Conservation (phyloP, 257 asterid genomes). For the Solanum rostratum region DNA sequence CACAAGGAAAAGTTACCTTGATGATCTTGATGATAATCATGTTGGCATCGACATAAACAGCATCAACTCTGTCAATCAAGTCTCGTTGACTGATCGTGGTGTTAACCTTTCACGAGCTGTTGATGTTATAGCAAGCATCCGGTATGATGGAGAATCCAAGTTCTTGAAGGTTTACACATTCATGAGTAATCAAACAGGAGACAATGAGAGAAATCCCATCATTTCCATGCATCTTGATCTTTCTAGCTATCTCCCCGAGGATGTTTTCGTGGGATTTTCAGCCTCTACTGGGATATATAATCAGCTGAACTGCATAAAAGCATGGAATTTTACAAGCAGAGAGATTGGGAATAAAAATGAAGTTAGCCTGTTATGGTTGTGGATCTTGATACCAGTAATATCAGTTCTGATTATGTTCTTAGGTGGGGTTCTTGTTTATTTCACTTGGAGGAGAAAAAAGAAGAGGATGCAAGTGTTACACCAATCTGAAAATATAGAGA, state of each 20-base stretch:
- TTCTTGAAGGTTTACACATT: background rate
- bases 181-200: background rate
- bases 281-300: slow-evolving; percentile 7
- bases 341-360: background rate
- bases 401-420: background rate
- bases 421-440: background rate
- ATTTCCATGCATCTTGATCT: slow-evolving; percentile 2
- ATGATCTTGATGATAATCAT: slow-evolving; percentile 11
- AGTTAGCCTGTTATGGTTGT: background rate
- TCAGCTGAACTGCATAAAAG: slow-evolving; percentile 2
- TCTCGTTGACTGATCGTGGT: background rate
- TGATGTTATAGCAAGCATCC: background rate
- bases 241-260: background rate
- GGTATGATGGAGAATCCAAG: background rate
- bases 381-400: slow-evolving; percentile 5
- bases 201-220: background rate
- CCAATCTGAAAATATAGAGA: background rate
- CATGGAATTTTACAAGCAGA: slow-evolving; percentile 5
- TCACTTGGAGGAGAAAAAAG: background rate
- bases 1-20: slow-evolving; percentile 3
- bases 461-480: background rate
- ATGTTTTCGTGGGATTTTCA: slow-evolving; percentile 6
- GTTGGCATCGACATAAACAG: slow-evolving; percentile 12
- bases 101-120: slow-evolving; percentile 1
- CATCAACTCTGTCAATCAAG: background rate